These are phyloP conservation scores for Oryza brachyantha DNA, from an alignment of 176 grass and related monocot genomes.

Conservation along the genomic window DNA sequence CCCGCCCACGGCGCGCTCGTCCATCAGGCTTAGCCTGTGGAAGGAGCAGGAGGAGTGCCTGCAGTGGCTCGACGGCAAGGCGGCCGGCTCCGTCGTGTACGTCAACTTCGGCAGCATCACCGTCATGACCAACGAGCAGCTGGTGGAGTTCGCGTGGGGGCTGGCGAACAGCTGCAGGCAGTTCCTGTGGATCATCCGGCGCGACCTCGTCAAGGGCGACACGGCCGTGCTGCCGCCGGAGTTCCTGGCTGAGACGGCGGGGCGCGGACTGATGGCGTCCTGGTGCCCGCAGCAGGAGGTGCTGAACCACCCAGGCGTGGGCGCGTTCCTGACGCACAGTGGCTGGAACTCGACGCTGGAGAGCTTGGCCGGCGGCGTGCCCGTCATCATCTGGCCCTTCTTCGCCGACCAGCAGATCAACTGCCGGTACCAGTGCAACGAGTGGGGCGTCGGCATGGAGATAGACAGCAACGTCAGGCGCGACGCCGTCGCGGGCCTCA, in stretches of 20 bases:
- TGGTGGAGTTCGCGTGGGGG: conserved; percentile 81
- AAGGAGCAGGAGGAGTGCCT: conserved; percentile 61
- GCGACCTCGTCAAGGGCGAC: conserved; percentile 58
- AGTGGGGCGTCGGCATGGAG: conserved; percentile 79
- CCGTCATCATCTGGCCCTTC: conserved; percentile 82
- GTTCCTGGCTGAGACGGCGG: conserved; percentile 41
- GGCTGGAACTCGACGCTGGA: conserved; percentile 79
- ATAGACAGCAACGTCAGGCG: conserved; percentile 63
- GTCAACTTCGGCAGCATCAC: conserved; percentile 85
- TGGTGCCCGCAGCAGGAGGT: conserved; percentile 82
- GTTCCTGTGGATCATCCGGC: conserved; percentile 81
- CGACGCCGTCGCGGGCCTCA: conserved; percentile 49
- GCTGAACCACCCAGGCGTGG: conserved; percentile 50
- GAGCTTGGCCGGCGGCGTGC: conserved; percentile 65
- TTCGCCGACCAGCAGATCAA: conserved; percentile 79
- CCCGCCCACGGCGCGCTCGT: no score
- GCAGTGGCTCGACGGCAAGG: conserved; percentile 47
- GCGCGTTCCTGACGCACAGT: conserved; percentile 67
- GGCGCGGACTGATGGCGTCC: conserved; percentile 31
- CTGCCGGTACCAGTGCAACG: conserved; percentile 59
- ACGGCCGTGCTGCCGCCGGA: conserved; percentile 48
- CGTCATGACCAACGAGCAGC: conserved; percentile 45
- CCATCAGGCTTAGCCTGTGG: conserved; percentile 71
- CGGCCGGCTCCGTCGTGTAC: conserved; percentile 52
- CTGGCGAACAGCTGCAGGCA: conserved; percentile 50